Conservation (phyloP, 805 yeast species). For the Yarrowia sp. region DNA sequence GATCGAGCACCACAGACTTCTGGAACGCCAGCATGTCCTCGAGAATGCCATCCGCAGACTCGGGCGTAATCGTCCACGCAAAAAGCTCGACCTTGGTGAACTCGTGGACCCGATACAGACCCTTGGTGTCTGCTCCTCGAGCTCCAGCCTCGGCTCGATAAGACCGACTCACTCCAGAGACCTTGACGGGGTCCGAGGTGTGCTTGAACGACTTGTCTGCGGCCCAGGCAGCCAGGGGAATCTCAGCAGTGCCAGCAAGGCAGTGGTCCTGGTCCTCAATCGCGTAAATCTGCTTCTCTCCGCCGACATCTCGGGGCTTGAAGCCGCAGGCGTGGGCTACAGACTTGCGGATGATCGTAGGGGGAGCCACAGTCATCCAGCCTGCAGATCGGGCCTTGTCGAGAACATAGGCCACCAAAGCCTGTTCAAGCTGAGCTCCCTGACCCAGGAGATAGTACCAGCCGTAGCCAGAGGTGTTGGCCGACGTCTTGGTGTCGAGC, state of each 20-base stretch:
- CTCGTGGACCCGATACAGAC: constrained; percentile 92
- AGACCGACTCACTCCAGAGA: constrained; percentile 80
- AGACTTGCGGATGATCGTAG: constrained; percentile 77
- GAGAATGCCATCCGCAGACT: constrained; percentile 38
- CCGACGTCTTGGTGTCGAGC: constrained; percentile 68
- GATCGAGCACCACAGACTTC: constrained; percentile 54
- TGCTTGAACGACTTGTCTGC: constrained; percentile 48
- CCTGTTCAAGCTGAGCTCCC: constrained; percentile 87
- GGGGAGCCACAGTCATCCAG: constrained; percentile 73
- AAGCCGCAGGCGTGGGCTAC: constrained; percentile 89
- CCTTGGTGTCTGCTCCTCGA: constrained; percentile 87
- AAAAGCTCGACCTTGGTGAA: constrained; percentile 93
- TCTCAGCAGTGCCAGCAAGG: constrained; percentile 92
- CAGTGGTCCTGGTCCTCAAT: constrained; percentile 53
- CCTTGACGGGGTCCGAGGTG: constrained; percentile 51
- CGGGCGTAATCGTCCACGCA: constrained; percentile 52
- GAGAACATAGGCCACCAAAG: constrained; percentile 76
- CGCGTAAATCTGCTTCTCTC: constrained; percentile 77
- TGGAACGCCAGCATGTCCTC: constrained; percentile 66
- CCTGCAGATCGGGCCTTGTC: constrained; percentile 63
- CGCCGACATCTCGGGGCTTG: constrained; percentile 83
- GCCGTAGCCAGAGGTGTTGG: constrained; percentile 63
- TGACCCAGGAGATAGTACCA: constrained; percentile 84
- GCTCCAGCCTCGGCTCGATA: constrained; percentile 98
- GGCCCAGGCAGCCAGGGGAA: constrained; percentile 80